Evolutionary conservation across 257 asterid genomes (phyloP).

Genomic region (Echites panduratus): DNA sequence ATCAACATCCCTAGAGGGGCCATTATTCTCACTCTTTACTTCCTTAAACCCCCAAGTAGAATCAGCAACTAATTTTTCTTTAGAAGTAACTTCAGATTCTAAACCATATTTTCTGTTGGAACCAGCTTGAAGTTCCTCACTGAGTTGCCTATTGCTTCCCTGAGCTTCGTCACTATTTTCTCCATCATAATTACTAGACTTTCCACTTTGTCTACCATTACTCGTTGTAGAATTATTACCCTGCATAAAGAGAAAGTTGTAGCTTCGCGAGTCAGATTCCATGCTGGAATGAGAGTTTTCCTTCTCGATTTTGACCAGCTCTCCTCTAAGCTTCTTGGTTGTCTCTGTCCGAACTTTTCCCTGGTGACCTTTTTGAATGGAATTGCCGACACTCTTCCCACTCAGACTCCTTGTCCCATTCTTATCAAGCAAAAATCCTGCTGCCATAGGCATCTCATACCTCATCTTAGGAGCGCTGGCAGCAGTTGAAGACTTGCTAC

Average conservation of each 20-base stretch:
- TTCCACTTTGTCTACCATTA: constrained; percentile 45
- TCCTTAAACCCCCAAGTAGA: constrained; percentile 48
- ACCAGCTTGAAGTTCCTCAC: constrained; percentile 36
- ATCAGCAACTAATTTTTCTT: constrained; percentile 41
- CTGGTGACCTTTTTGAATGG: constrained; percentile 33
- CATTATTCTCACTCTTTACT: constrained; percentile 41
- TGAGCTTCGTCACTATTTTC: constrained; percentile 49
- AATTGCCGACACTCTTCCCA: constrained; percentile 37
- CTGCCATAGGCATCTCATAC: constrained; percentile 26
- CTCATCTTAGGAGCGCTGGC: constrained; percentile 46
- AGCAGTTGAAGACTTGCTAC: constrained; percentile 67
- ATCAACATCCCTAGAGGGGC: constrained; percentile 38
- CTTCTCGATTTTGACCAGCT: constrained; percentile 70
- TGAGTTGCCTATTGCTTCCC: constrained; percentile 32
- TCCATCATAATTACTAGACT: constrained; percentile 39
- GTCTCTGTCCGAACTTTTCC: constrained; percentile 38
- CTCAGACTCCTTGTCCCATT: constrained; percentile 37
- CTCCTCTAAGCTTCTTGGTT: constrained; percentile 58
- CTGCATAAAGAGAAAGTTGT: constrained; percentile 67
- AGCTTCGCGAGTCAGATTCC: constrained; percentile 89
- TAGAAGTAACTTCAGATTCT: constrained; percentile 38
- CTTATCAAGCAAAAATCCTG: constrained; percentile 31
- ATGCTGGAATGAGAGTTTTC: constrained; percentile 88
- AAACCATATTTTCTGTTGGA: constrained; percentile 33
- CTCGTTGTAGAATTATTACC: constrained; percentile 38